Evolutionary conservation across 164 flowering plant genomes (phyloP), one percentile per base, ranked within the genome.

Genomic region (Santalum album): DNA sequence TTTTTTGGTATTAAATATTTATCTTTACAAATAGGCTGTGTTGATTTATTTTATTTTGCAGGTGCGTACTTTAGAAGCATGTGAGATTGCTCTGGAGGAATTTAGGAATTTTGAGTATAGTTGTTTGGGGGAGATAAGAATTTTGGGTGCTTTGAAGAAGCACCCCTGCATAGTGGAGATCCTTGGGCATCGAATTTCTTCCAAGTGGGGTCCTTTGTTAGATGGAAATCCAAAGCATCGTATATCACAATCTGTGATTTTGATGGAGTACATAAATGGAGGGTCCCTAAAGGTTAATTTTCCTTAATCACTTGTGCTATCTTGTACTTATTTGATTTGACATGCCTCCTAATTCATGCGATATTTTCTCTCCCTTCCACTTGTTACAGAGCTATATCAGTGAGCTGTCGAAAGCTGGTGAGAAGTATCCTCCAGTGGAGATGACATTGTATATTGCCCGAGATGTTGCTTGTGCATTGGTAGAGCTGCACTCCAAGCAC

Each of bases 61-160:
- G 98, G 79, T 89, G 29, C 90, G 90, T 17, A 78, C 65, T 34
- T 47, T 84, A 25, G 82, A 89, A 42, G 72, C 71, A 20, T 39
- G 51, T 61, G 76, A 62, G 29, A 48, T 65, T 43, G 70, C 81
- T 47, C 49, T 27, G 29, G 84, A 85, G 42, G 81, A 82, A 25
- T 58, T 72, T 32, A 80, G 62, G 71, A 77, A 74, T 17, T 89
- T 94, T 62, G 95, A 87, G 64, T 77, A 74, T 52, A 68, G 59
- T 58, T 89, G 85, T 63, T 50, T 94, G 44, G 97, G 95, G 7
- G 99, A 94, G 75, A 78, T 87, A n/a, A 77, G 99, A 63, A 77
- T 94, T 27, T 67, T 94, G 61, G 69, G 85, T 49, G 75, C 73
- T 62, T 55, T 94, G 65, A 78, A 60, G 59, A 72, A 72, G 34